Evolutionary conservation across 805 yeast species (phyloP), one percentile per base, ranked within the genome.

Genomic region (Teunomyces funiuensis): DNA sequence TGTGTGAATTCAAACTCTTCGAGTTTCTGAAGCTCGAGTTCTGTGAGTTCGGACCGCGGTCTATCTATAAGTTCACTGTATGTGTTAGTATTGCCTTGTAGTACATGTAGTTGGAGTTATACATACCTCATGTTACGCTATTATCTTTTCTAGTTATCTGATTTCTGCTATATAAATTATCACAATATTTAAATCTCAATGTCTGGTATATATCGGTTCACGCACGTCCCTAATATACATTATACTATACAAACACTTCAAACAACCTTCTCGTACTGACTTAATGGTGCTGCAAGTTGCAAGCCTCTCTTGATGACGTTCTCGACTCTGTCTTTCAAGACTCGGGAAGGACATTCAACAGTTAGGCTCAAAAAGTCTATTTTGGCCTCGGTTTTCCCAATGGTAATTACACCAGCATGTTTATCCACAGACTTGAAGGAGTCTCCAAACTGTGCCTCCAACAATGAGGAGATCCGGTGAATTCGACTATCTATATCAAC

Each of bases 391-490:
- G 75, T 79, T 44, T 82, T 82, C 28, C 96, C 98, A 39, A 91
- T 82, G 23, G 73, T 76, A 10, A 93, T 76, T 1, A 61, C 55
- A 0, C 88, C 86, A n/a, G 77, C 77, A 42, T 69, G 62, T 17
- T 66, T 58, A 6, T 66, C 66, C 6, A 49, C 43, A 0, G 65
- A 55, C 1, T 44, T 44, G 44, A 86, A 79, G 1, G 89, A 63
- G 17, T 85, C 88, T 11, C 98, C 99, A 66, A 93, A 93, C 54
- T 93, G 99, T 0, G 93, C 89, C 36, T 72, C 69, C 37, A 93
- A 67, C 33, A 93, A 68, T 9, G 79, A 70, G 2, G 78, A 59
- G 8, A 93, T 76, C 43, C 88, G 74, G 37, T 57, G 64, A 8
- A 68, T 59, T 33, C 74, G 52, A 38, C 64, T 60, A 13, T 46